Evolutionary conservation across 768 basidiomycete species (phyloP).

Genomic region (Favolaschia claudopus): DNA sequence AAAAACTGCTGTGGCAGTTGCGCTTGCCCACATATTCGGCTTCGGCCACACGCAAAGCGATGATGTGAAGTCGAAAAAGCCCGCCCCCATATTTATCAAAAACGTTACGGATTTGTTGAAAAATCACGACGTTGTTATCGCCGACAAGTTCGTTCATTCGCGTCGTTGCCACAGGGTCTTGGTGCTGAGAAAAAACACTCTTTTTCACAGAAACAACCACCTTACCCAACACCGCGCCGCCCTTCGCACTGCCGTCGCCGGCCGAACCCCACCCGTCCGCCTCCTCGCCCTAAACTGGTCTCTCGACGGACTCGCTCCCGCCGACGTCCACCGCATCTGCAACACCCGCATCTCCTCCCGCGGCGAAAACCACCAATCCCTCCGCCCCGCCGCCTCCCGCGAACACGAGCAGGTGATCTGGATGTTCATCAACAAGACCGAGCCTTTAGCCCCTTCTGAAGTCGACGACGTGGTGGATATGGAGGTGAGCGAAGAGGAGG

Average conservation of each 20-base stretch:
- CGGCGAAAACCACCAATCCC: conserved; percentile 86
- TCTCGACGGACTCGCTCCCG: conserved; percentile 56
- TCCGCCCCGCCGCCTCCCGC: conserved; percentile 59
- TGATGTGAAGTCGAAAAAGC: conserved; percentile 80
- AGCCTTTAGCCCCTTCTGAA: conserved; percentile 68
- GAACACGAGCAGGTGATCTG: conserved; percentile 84
- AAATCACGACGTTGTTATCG: conserved; percentile 82
- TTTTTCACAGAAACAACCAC: conserved; percentile 81
- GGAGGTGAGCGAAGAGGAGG: conserved; percentile 62
- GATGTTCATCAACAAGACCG: conserved; percentile 72
- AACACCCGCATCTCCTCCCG: conserved; percentile 75
- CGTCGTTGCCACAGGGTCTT: background rate
- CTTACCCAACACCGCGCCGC: conserved; percentile 77
- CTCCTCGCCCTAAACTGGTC: conserved; percentile 87
- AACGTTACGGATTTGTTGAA: conserved; percentile 71
- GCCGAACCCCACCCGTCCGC: conserved; percentile 62
- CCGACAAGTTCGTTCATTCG: conserved; percentile 75
- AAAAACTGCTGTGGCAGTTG: conserved; percentile 87
- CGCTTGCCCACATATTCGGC: conserved; percentile 78
- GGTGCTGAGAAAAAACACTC: background rate
- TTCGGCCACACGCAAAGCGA: conserved; percentile 96
- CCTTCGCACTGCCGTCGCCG: conserved; percentile 62
- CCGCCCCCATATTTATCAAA: conserved; percentile 71
- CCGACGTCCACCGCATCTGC: conserved; percentile 78
- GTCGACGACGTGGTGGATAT: conserved; percentile 78